Conservation (phyloP, 225 moss, liverwort and hornwort genomes). For the Pseudoscleropodium purum region DNA sequence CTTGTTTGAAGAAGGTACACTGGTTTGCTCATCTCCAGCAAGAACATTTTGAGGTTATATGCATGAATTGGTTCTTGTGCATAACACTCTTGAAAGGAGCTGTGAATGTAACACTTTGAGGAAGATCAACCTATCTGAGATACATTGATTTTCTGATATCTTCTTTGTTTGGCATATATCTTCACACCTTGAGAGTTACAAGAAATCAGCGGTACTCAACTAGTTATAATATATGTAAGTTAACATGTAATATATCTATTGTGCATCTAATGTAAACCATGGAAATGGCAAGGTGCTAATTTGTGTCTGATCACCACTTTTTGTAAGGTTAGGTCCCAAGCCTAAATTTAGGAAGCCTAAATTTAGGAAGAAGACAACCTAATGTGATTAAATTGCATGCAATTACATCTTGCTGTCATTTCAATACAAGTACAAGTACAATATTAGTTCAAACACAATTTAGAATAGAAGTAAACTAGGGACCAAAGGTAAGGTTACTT, state of each 20-base stretch:
- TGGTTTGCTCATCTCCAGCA: not conserved
- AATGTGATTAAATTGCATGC: not conserved
- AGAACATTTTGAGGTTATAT: not conserved
- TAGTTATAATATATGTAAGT: not conserved
- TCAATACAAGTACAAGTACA: not conserved
- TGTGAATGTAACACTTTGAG: not conserved
- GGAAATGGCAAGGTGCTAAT: not conserved
- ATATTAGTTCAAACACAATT: not conserved
- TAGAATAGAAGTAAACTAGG: too few species aligned
- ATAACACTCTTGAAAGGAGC: not conserved
- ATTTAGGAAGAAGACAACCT: not conserved
- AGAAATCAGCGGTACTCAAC: not conserved
- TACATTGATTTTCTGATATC: not conserved
- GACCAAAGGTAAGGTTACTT: too few species aligned
- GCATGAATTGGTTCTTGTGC: not conserved
- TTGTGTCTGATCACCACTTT: not conserved
- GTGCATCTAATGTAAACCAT: not conserved
- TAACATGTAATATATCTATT: not conserved
- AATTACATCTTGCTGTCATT: not conserved
- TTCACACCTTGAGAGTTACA: not conserved
- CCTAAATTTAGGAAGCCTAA: not conserved
- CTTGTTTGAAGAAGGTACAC: not conserved
- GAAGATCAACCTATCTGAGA: not conserved
- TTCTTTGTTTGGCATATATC: not conserved
- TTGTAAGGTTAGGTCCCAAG: not conserved